These are phyloP conservation scores for Leccinum uliginosum DNA, from an alignment of 768 basidiomycete genomes.

Conservation along the genomic window DNA sequence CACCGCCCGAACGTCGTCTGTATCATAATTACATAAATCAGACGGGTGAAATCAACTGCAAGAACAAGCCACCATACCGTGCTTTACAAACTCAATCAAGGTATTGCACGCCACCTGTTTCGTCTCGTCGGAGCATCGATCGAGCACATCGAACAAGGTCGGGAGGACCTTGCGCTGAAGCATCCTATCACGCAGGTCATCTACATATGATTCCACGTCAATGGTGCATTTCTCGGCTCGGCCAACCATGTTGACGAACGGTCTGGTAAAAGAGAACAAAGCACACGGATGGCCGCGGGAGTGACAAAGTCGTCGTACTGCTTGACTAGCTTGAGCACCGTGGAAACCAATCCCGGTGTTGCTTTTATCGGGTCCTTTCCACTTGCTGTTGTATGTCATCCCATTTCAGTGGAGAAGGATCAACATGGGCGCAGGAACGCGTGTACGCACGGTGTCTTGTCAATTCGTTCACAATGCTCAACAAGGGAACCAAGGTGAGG, in stretches of 20 bases:
- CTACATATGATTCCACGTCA: slow-evolving; percentile 11
- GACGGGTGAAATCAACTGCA: not conserved
- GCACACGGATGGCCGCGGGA: slow-evolving; percentile 23
- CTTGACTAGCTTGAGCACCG: slow-evolving; percentile 17
- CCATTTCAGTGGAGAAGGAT: not conserved
- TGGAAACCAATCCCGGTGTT: slow-evolving; percentile 2
- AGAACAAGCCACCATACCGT: slow-evolving; percentile 12
- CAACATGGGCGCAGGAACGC: not conserved
- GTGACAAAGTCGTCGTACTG: slow-evolving; percentile 27
- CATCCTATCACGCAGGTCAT: slow-evolving; percentile 15
- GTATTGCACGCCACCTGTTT: slow-evolving; percentile 11
- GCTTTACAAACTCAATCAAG: slow-evolving; percentile 11
- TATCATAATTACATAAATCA: not conserved
- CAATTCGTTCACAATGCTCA: slow-evolving; percentile 18
- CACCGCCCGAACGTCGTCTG: slow-evolving; percentile 7
- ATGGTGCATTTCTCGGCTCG: not conserved
- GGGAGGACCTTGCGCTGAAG: slow-evolving; percentile 13
- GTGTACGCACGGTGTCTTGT: slow-evolving; percentile 10
- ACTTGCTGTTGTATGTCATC: not conserved
- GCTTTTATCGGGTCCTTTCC: slow-evolving; percentile 9
- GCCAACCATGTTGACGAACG: slow-evolving; percentile 4
- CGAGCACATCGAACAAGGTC: slow-evolving; percentile 18
- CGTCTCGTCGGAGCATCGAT: slow-evolving; percentile 17
- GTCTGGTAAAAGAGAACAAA: slow-evolving; percentile 23
- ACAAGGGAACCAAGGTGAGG: slow-evolving; percentile 20